Evolutionary conservation across 257 asterid genomes (phyloP).

Genomic region (Pogostemon cablin): DNA sequence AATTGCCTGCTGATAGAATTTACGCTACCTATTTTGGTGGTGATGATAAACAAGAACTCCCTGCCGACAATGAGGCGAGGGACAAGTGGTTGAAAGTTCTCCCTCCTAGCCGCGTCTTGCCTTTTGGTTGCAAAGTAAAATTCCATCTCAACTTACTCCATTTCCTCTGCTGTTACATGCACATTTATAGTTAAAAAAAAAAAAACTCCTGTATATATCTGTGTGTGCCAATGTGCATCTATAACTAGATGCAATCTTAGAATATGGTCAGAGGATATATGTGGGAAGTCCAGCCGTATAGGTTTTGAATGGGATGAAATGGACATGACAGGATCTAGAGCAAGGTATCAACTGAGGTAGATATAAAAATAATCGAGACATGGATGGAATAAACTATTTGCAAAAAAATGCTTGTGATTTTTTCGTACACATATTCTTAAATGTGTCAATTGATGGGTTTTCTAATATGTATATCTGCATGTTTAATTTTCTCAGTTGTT

Average conservation of each 20-base stretch:
- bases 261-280: not conserved
- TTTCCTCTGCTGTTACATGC: not conserved
- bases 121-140: constrained; percentile 90
- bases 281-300: constrained; percentile 8
- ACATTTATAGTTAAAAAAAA: constrained; percentile 3
- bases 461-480: not conserved
- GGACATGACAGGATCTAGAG: not conserved
- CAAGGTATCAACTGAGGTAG: constrained; percentile 1
- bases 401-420: constrained; percentile 20
- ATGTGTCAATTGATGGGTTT: not conserved
- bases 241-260: not conserved
- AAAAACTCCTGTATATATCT: not conserved
- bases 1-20: constrained; percentile 65
- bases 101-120: constrained; percentile 74
- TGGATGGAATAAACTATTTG: constrained; percentile 4
- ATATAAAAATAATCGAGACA: constrained; percentile 11
- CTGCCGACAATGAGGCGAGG: constrained; percentile 83
- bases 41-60: constrained; percentile 84
- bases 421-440: not conserved
- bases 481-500: not conserved
- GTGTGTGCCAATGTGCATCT: not conserved
- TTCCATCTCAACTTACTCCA: constrained; percentile 1
- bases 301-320: constrained; percentile 5
- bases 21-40: constrained; percentile 99
- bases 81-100: constrained; percentile 89